Evolutionary conservation across 2,329 filamentous ascomycete genomes (phyloP), one percentile per base, ranked within the genome.

Genomic region (Aspergillus candidus): DNA sequence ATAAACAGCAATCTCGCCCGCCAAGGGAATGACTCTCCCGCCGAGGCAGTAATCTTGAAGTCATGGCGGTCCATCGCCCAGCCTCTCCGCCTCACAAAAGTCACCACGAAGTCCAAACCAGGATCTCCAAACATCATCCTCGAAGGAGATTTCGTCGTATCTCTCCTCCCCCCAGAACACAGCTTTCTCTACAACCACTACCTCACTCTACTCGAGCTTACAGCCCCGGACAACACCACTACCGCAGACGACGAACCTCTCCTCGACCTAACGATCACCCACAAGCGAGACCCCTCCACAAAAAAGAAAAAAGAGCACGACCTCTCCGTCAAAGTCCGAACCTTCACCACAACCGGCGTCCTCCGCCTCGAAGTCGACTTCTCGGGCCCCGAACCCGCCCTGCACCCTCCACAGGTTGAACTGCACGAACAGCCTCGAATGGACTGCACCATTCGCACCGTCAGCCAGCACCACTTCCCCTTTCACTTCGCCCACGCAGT

Each of bases 401-500:
- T 52, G 12, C 35, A 47, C 3, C 46, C 46, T 18, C 50, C 50
- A 11, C 50, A 52, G 11, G 44, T 52, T 6, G 50, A 52, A 11
- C 35, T 52, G 8, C 48, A 45, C 13, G 50, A 44, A n/a, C 48
- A 49, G 4, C 50, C 50, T 1, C 35, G 45, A 6, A 52, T 52
- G 35, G 50, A 52, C 37, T 52, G 50, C 13, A 51, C 50, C 7
- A 43, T 51, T 32, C 35, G 35, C n/a, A 43, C 45, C 4, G 43
- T 52, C 40, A 52, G 50, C 30, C 50, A 49, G n/a, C 50, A 51
- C 39, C 46, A 52, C 12, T 52, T 52, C n/a, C 48, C 50, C 1
- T 48, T 52, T 15, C 48, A 52, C 32, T 51, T 52, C 36, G 41
- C 50, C n/a, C 50, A 52, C 29, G 48, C 50, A 13, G 40, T 52